phyloP scores from a whole-genome alignment of 371 early-diverging fungal genomes.

The Mucor saturninus region DNA sequence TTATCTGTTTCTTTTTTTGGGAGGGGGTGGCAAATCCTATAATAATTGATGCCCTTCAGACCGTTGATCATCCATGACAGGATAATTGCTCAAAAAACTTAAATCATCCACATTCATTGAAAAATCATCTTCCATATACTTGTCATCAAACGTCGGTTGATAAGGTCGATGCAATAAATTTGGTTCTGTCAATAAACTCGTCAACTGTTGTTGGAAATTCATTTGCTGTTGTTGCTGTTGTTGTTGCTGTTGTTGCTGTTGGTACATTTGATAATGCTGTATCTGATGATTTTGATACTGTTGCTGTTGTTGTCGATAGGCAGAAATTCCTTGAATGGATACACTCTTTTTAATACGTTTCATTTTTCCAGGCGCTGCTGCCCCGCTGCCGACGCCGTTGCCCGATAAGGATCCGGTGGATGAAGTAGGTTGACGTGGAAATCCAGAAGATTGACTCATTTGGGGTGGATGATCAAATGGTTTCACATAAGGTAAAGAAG shows the following conservation, averaged over 20 bases:
- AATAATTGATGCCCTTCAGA: constrained; percentile 28
- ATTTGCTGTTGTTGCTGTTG: constrained; percentile 18
- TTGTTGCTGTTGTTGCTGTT: constrained; percentile 19
- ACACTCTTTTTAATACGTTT: constrained; percentile 24
- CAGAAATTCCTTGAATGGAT: constrained; percentile 23
- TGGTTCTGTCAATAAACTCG: background rate
- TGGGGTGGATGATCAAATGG: background rate
- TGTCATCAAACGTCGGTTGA: constrained; percentile 24
- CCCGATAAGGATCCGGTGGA: no score
- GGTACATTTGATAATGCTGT: background rate
- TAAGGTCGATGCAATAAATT: constrained; percentile 23
- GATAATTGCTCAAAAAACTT: constrained; percentile 6
- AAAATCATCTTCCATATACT: constrained; percentile 7
- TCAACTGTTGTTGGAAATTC: constrained; percentile 13
- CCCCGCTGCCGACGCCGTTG: background rate
- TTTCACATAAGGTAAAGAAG: constrained; percentile 16
- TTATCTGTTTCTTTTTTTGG: no score
- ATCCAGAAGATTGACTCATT: constrained; percentile 23
- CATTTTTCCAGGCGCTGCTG: constrained; percentile 10
- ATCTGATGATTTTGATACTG: constrained; percentile 12
- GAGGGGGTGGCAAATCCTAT: background rate
- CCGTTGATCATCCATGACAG: constrained; percentile 8
- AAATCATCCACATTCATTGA: constrained; percentile 14
- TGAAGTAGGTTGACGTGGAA: constrained; percentile 11
- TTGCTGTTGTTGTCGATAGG: constrained; percentile 10